These are phyloP conservation scores for Cucurbita maxima DNA, from an alignment of 306 rosid species.

Conservation along the genomic window DNA sequence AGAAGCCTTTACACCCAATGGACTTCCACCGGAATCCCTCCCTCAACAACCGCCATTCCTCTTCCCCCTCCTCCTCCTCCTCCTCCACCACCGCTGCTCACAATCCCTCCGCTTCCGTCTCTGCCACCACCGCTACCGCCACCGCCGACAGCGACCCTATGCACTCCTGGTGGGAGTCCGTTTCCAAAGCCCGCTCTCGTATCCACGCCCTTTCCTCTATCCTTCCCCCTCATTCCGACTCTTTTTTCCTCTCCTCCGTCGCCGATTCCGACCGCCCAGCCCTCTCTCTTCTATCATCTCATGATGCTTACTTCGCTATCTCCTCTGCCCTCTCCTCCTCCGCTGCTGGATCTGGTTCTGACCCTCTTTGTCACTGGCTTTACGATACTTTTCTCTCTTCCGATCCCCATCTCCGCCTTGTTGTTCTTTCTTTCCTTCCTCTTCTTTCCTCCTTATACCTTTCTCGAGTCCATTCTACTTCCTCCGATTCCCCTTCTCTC, in stretches of 20 bases:
- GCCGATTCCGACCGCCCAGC: slow-evolving; percentile 98
- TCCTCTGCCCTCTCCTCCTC: slow-evolving; percentile 33
- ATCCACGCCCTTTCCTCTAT: slow-evolving; percentile 65
- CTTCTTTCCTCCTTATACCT: slow-evolving; percentile 73
- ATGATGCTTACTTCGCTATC: slow-evolving; percentile 40
- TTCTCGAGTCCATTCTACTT: slow-evolving; percentile 44
- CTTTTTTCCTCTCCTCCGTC: slow-evolving; percentile 40
- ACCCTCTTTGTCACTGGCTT: slow-evolving; percentile 94
- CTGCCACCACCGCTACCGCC: slow-evolving; percentile 9
- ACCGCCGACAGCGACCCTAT: slow-evolving; percentile 41
- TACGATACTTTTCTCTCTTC: slow-evolving; percentile 82
- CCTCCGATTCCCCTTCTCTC: slow-evolving; percentile 40
- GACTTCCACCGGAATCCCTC: slow-evolving; percentile 31
- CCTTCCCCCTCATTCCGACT: slow-evolving; percentile 24
- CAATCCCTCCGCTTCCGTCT: slow-evolving; percentile 6
- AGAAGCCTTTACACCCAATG: slow-evolving; percentile 12
- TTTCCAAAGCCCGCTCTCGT: slow-evolving; percentile 83
- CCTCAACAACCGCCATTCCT: slow-evolving; percentile 10
- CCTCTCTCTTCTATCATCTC: slow-evolving; percentile 80
- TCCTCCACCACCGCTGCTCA: slow-evolving; percentile 12
- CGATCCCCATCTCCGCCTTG: slow-evolving; percentile 80
- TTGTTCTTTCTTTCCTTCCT: slow-evolving; percentile 79
- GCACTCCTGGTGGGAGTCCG: slow-evolving; percentile 97
- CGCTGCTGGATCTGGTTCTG: slow-evolving; percentile 59
- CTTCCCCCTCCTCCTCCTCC: slow-evolving; percentile 26